Percentiles rank a stretch among this genome's conserved stretches.
Evolutionary conservation across 768 basidiomycete genomes (phyloP).

Genomic region (Inosperma sp.): DNA sequence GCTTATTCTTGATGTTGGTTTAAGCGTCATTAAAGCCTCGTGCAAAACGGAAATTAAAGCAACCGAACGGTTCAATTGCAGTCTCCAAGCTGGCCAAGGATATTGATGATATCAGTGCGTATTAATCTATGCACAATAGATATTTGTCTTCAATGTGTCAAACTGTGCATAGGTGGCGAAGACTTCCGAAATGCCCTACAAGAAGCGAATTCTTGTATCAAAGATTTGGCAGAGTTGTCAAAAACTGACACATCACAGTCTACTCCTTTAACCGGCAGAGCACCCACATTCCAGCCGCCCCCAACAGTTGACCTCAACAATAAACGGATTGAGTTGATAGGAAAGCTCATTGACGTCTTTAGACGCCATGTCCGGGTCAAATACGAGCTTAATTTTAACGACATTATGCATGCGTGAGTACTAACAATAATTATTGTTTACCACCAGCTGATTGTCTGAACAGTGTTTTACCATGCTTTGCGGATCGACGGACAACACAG

Average conservation of each 20-base stretch:
- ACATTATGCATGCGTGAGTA: constrained; percentile 72
- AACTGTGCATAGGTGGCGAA: constrained; percentile 37
- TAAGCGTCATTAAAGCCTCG: constrained; percentile 30
- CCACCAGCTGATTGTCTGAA: background rate
- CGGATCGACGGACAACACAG: constrained; percentile 68
- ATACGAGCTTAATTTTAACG: constrained; percentile 65
- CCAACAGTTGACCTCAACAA: constrained; percentile 44
- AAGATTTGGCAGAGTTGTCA: constrained; percentile 47
- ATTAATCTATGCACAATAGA: background rate
- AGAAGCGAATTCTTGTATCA: constrained; percentile 57
- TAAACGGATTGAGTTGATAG: constrained; percentile 60
- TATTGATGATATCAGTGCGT: constrained; percentile 39
- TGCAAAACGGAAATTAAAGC: constrained; percentile 16
- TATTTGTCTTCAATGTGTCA: background rate
- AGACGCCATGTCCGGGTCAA: constrained; percentile 70
- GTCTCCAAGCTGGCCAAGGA: constrained; percentile 19
- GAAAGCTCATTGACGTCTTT: constrained; percentile 57
- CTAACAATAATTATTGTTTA: background rate
- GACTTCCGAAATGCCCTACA: constrained; percentile 71
- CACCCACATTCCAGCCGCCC: constrained; percentile 29
- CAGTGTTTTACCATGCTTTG: constrained; percentile 74
- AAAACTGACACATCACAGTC: constrained; percentile 31
- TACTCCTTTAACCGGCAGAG: constrained; percentile 35
- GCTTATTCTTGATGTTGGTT: constrained; percentile 6
- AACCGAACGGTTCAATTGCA: constrained; percentile 12